Base-by-base conservation (phyloP, 2,329 filamentous ascomycete genomes). In the Diatrype stigma region DNA sequence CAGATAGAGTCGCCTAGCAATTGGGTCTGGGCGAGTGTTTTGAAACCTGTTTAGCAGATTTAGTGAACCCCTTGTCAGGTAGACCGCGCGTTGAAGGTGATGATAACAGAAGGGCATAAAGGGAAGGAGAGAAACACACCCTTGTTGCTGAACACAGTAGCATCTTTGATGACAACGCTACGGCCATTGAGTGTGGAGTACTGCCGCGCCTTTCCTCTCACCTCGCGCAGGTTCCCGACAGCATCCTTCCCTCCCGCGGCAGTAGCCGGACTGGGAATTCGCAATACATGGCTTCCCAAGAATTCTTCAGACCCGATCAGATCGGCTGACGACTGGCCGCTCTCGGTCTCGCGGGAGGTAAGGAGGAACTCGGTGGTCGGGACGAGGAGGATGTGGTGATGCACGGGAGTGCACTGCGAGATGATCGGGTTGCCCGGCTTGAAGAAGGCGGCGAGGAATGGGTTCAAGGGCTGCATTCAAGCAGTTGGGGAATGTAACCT, bases 371-470 rank as follows among this genome's bases (percentile, higher is more conserved):
- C 93, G 67, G 93, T 96, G 49, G 89, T 88, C 45, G 94, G 94
- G 35, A 97, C 93, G 47, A 99, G 86, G 51, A 99, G 82, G 63
- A 99, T 85, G 78, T 97, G 90, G 70, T 96, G 90, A 71, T 94
- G 88, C 58, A 91, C 82, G 50, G 94, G 92, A 57, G 86, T 84
- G 79, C 94, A 97, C 85, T 97, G 93, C 65, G 87, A 79, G 62
- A 89, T 87, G 68, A 96, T 82, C 71, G 90, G 85, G 82, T 91
- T 97, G 57, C 64, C 64, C 46, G 63, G 61, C 78, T 90, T 91
- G 82, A 96, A 96, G 85, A 99, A 97, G 80, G 93, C 91, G 79
- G 89, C 87, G 73, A 99, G 82, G 76, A 96, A 97, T 71, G 94
- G 94, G 76, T 99, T 99, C 85, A 97, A 82, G 78, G 94, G 90